Evolutionary conservation across 2,329 filamentous ascomycete genomes (phyloP).

Genomic region (Fulvia fulva): DNA sequence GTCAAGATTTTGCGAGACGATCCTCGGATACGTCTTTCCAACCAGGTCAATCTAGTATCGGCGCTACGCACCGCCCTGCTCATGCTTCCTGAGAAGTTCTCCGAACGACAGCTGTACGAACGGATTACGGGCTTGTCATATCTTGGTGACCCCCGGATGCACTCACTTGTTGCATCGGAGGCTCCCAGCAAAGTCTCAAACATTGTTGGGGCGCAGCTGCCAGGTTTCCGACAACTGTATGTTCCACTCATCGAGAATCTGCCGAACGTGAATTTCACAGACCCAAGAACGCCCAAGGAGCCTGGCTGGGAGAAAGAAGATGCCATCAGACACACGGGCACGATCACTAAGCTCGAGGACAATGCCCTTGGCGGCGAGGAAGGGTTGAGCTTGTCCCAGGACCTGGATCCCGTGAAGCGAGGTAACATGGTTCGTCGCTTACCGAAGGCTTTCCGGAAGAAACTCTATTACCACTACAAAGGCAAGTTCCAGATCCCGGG

Average conservation of each 20-base stretch:
- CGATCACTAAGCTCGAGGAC: constrained; percentile 46
- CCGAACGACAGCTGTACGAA: constrained; percentile 80
- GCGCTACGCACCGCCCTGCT: constrained; percentile 86
- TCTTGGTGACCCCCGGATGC: constrained; percentile 94
- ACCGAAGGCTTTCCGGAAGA: constrained; percentile 79
- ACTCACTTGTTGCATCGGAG: constrained; percentile 62
- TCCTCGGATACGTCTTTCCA: constrained; percentile 83
- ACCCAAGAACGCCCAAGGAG: constrained; percentile 53
- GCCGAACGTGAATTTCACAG: constrained; percentile 78
- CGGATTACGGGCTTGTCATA: constrained; percentile 93
- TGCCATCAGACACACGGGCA: constrained; percentile 34
- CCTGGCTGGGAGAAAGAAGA: constrained; percentile 37
- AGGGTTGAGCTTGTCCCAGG: constrained; percentile 69
- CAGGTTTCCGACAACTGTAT: constrained; percentile 88
- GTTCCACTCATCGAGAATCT: constrained; percentile 83
- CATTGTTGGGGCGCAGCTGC: constrained; percentile 86
- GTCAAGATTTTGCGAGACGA: constrained; percentile 97
- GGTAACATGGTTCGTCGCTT: constrained; percentile 95
- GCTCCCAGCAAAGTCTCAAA: constrained; percentile 90
- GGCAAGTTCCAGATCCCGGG: constrained; percentile 82
- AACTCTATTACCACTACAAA: constrained; percentile 93
- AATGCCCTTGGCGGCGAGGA: neutral
- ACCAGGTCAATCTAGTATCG: constrained; percentile 91
- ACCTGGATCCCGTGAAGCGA: constrained; percentile 86
- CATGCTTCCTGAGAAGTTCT: constrained; percentile 77